Conservation (phyloP, 163 green algal species). For the Scenedesmus sp. region DNA sequence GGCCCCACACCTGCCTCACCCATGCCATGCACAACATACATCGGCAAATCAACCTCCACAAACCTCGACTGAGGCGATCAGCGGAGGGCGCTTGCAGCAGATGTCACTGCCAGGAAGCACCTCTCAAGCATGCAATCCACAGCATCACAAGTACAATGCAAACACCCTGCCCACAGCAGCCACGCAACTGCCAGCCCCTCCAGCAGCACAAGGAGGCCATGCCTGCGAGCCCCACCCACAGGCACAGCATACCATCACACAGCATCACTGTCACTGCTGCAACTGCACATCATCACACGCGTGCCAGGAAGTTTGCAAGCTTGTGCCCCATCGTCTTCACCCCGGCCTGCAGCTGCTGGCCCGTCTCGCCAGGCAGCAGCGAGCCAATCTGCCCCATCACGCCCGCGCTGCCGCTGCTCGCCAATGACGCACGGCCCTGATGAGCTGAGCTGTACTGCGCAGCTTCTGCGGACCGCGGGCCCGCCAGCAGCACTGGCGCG, state of each 20-base stretch:
- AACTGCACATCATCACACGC: background rate
- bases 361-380: conserved; percentile 23
- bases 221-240: background rate
- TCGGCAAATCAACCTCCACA: no score
- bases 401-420: background rate
- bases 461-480: background rate
- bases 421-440: background rate
- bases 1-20: no score
- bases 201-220: no score
- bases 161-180: no score
- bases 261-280: no score
- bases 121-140: no score
- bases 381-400: background rate
- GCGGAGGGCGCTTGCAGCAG: no score
- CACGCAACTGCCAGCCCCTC: no score
- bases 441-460: background rate
- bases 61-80: no score
- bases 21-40: no score
- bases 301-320: conserved; percentile 40
- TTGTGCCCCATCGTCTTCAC: conserved; percentile 49
- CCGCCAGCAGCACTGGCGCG: conserved; percentile 27
- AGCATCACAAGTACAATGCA: no score
- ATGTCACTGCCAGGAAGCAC: no score
- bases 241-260: background rate
- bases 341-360: conserved; percentile 24